A percentile compares a stretch with the other conserved stretches of the same genome.
Evolutionary conservation across 2,329 filamentous ascomycete genomes (phyloP).

Genomic region (Leptographium radiaticola): DNA sequence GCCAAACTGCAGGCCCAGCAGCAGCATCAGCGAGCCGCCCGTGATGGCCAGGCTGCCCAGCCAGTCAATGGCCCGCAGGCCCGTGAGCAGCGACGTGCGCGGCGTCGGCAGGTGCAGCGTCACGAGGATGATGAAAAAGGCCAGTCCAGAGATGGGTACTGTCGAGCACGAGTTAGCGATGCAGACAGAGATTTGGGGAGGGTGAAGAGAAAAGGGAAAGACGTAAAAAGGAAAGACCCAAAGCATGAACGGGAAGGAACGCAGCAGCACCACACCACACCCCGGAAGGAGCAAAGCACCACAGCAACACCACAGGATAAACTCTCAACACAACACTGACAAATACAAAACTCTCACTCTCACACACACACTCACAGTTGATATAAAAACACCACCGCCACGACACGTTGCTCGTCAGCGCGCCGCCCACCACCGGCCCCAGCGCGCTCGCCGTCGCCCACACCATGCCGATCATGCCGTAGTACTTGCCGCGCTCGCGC

Average conservation of each 20-base stretch:
- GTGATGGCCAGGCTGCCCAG: constrained; percentile 34
- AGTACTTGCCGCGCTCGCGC: constrained; percentile 13
- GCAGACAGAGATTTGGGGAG: not conserved
- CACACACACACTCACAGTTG: constrained; percentile 36
- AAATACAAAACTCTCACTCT: no score
- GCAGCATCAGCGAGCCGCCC: constrained; percentile 53
- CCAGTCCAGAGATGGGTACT: constrained; percentile 22
- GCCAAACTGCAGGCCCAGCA: constrained; percentile 58
- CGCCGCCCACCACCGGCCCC: constrained; percentile 12
- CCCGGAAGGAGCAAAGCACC: no score
- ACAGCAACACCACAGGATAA: not conserved
- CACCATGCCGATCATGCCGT: constrained; percentile 12
- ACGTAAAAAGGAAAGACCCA: not conserved
- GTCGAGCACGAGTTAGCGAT: not conserved
- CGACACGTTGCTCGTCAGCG: constrained; percentile 10
- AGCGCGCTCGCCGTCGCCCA: constrained; percentile 12
- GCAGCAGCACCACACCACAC: no score
- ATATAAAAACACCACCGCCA: constrained; percentile 63
- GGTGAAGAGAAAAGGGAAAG: not conserved
- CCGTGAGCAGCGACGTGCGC: constrained; percentile 45
- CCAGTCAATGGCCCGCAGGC: constrained; percentile 53
- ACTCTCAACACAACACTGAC: no score
- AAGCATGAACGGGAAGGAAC: no score
- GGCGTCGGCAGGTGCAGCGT: constrained; percentile 57
- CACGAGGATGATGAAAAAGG: constrained; percentile 37